phyloP scores from a whole-genome alignment of 2,329 filamentous ascomycete genomes.

The Apiospora phragmitis region DNA sequence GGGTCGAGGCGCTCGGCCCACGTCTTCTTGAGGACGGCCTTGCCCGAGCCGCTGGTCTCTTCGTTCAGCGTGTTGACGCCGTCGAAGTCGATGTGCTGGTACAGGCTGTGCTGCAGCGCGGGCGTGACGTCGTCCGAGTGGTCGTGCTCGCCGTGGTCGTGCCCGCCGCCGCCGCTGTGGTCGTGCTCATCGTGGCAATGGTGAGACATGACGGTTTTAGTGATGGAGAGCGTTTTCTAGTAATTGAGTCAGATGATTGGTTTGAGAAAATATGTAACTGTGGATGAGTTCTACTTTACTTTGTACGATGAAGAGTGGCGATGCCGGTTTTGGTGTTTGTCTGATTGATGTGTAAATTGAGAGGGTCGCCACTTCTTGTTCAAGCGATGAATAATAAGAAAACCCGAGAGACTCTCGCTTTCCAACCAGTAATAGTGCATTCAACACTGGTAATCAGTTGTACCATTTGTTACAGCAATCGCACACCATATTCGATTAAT shows the following conservation, averaged over 20 bases:
- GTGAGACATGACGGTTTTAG: slow-evolving; percentile 29
- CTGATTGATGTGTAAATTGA: background rate
- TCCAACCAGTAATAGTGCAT: background rate
- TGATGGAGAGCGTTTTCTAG: background rate
- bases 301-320: background rate
- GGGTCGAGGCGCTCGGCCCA: slow-evolving; percentile 77
- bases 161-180: slow-evolving; percentile 42
- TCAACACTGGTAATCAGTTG: background rate
- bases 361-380: slow-evolving; percentile 4
- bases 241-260: background rate
- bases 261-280: no score
- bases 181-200: slow-evolving; percentile 54
- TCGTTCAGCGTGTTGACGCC: slow-evolving; percentile 86
- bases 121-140: slow-evolving; percentile 92
- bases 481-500: background rate
- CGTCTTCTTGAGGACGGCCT: slow-evolving; percentile 81
- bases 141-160: slow-evolving; percentile 68
- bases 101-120: slow-evolving; percentile 85
- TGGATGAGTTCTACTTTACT: background rate
- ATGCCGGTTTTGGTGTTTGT: background rate
- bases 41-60: slow-evolving; percentile 65
- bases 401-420: background rate
- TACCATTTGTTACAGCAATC: background rate
- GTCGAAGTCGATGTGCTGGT: slow-evolving; percentile 89
- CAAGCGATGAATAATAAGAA: background rate